These are phyloP conservation scores for Suhomyces faveliae DNA, from an alignment of 805 yeast genomes.

Conservation along the genomic window DNA sequence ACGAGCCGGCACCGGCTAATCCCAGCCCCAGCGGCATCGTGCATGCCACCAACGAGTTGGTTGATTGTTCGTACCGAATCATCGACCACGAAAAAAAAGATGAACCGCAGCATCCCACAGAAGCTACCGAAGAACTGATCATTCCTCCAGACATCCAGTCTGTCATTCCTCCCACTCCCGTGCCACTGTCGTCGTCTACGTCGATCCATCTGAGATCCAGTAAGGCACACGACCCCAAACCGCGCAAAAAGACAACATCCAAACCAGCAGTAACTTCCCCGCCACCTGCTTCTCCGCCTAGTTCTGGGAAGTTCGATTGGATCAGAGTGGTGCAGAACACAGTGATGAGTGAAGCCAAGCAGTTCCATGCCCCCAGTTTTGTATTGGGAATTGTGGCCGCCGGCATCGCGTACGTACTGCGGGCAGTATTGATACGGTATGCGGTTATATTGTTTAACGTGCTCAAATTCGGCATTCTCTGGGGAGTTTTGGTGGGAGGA, in stretches of 20 bases:
- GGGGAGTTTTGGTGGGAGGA: conserved; percentile 24
- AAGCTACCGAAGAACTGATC: not conserved
- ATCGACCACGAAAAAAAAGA: conserved; percentile 2
- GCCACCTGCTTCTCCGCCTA: no score
- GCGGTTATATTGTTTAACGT: conserved; percentile 18
- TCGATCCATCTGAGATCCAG: not conserved
- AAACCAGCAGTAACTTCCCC: not conserved
- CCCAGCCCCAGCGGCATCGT: conserved; percentile 11
- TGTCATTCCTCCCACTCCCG: not conserved
- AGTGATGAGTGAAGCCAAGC: conserved; percentile 5
- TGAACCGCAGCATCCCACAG: not conserved
- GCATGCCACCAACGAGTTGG: conserved; percentile 28
- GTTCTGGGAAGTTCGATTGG: not conserved
- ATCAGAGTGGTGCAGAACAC: not conserved
- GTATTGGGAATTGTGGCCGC: conserved; percentile 26
- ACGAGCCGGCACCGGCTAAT: conserved; percentile 2
- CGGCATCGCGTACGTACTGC: conserved; percentile 18
- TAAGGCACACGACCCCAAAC: not conserved
- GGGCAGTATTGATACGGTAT: conserved; percentile 22
- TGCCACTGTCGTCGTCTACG: not conserved
- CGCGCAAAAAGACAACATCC: conserved; percentile 1
- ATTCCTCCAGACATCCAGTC: not conserved
- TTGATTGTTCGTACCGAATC: conserved; percentile 31
- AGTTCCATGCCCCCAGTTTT: conserved; percentile 29
- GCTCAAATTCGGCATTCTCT: conserved; percentile 22